Percentiles rank a stretch among this genome's conserved stretches.
phyloP scores from a whole-genome alignment of 2,329 filamentous ascomycete species.

The Diaporthe destruens region DNA sequence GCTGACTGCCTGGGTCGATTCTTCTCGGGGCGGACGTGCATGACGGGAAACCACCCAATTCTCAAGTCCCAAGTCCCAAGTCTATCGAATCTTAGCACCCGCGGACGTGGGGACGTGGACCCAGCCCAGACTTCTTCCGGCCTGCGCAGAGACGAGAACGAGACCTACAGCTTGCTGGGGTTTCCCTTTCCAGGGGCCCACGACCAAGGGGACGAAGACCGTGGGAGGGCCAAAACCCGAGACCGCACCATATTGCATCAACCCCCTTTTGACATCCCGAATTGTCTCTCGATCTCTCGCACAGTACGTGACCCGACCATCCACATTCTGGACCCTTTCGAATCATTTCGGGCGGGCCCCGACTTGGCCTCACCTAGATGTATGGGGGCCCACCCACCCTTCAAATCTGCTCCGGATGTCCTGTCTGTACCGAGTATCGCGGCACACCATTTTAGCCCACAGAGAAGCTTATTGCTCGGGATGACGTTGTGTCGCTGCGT shows the following conservation, averaged over 20 bases:
- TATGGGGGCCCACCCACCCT: not conserved
- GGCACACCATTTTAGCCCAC: conserved; percentile 24
- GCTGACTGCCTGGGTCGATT: not conserved
- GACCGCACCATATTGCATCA: conserved; percentile 16
- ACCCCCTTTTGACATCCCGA: conserved; percentile 8
- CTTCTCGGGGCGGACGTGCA: conserved; percentile 1
- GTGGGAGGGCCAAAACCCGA: conserved; percentile 3
- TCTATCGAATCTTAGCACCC: conserved; percentile 34
- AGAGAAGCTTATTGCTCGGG: conserved; percentile 33
- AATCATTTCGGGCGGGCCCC: not conserved
- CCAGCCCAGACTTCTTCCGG: conserved; percentile 4
- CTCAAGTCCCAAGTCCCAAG: not conserved
- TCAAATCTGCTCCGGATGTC: conserved; percentile 10
- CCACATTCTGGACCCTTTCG: conserved; percentile 18
- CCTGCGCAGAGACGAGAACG: conserved; percentile 1
- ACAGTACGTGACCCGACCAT: not conserved
- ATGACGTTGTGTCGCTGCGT: conserved; percentile 19
- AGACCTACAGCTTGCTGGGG: not conserved
- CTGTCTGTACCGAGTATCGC: not conserved
- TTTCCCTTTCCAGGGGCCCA: not conserved
- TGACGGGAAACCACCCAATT: not conserved
- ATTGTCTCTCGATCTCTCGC: not conserved
- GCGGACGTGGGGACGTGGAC: not conserved
- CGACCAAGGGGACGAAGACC: not conserved
- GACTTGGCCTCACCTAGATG: not conserved